Evolutionary conservation across 768 basidiomycete genomes (phyloP), one percentile per base, ranked within the genome.

Genomic region (Termitomyces sp.): DNA sequence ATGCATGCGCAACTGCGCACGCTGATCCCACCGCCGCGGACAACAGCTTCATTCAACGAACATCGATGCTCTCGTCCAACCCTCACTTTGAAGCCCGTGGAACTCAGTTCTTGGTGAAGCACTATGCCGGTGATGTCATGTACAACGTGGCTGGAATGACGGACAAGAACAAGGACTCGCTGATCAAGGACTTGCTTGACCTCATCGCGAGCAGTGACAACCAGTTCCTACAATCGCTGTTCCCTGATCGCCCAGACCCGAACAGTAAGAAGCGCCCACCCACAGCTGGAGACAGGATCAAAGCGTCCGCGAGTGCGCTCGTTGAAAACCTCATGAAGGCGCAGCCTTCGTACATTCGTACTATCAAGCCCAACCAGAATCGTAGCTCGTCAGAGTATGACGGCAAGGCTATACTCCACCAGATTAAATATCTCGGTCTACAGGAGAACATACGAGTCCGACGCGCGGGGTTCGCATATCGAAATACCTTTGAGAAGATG

Each of bases 401-500:
- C 67, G 79, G 80, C 46, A 98, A 98, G 71, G 95, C 94, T 13
- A 91, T 99, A 60, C 78, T 99, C 45, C 97, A 99, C 76, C 97
- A 99, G 74, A 94, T 99, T 79, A 98, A 99, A 72, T 99, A 99
- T 71, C 88, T 99, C 44, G 97, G 97, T 68, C 75, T 99, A 57
- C 94, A 99, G 71, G 97, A 99, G 73, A 99, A 99, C 69, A 98
- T 99, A 55, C 87, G 97, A 49, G 95, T 99, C 45, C 88, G 97
- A 57, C 84, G 97, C 60, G 97, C 97, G 24, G 97, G 97, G 50
- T 99, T 99, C 69, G 97, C 97, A 0, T 99, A 99, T 72, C 78
- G 97, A 60, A 98, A 98, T 66, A 95, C 96, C 1, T 99, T 99
- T 67, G 93, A 96, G 73, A 98, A 98, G 78, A 94, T 99, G 92